Conservation (phyloP, 495 filamentous ascomycete species). For the Sabuloglossum arenarium region DNA sequence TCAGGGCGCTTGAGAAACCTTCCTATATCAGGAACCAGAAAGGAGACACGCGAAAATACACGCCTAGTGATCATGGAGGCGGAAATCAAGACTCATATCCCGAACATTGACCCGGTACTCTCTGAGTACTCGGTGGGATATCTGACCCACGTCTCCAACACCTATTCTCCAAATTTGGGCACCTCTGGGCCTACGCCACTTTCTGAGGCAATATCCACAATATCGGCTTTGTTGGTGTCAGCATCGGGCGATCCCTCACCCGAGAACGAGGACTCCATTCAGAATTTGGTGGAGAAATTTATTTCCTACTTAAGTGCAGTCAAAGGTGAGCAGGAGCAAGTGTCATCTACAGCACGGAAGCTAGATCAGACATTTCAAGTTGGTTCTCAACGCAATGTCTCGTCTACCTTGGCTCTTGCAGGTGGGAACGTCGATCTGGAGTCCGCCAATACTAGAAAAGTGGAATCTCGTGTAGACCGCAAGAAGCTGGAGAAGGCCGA, state of each 20-base stretch:
- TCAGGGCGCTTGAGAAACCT: background rate
- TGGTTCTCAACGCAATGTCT: slow-evolving; percentile 81
- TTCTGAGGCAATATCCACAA: slow-evolving; percentile 60
- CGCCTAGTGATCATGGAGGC: slow-evolving; percentile 47
- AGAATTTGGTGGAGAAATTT: slow-evolving; percentile 75
- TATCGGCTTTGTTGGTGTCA: slow-evolving; percentile 72
- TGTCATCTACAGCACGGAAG: slow-evolving; percentile 55
- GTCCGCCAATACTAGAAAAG: slow-evolving; percentile 73
- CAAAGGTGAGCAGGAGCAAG: slow-evolving; percentile 44
- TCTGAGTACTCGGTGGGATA: slow-evolving; percentile 91
- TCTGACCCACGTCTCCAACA: slow-evolving; percentile 73
- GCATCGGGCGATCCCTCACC: slow-evolving; percentile 61
- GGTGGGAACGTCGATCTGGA: slow-evolving; percentile 78
- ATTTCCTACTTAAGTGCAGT: slow-evolving; percentile 55
- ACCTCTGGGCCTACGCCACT: slow-evolving; percentile 47
- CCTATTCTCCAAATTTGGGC: slow-evolving; percentile 53
- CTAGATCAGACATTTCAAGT: slow-evolving; percentile 94
- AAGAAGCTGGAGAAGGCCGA: slow-evolving; percentile 99
- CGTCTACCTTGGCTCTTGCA: slow-evolving; percentile 76
- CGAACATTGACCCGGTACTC: slow-evolving; percentile 72
- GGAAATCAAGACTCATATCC: slow-evolving; percentile 71
- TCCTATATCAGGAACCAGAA: background rate
- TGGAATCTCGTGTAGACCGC: slow-evolving; percentile 90
- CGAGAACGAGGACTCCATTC: slow-evolving; percentile 54
- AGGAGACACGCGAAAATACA: background rate